Percentiles rank a stretch among this genome's conserved stretches.
phyloP scores from a whole-genome alignment of 371 early-diverging fungal genomes.

The Rhizopus microsporus region DNA sequence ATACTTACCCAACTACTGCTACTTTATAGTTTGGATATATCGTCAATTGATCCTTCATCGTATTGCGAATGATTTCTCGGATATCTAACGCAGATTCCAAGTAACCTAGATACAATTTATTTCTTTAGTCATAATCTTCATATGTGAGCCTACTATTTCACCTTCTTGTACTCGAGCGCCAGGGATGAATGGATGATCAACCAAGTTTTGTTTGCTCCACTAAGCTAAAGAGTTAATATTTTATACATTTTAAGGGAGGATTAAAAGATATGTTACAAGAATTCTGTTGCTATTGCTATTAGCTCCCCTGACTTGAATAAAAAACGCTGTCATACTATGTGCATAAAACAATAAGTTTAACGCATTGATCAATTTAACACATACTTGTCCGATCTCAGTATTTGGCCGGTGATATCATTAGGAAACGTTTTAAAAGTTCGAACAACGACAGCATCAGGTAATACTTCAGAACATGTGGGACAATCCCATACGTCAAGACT shows the following conservation, averaged over 20 bases:
- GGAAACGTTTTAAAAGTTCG: conserved; percentile 20
- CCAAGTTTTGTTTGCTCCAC: background rate
- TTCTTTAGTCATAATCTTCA: background rate
- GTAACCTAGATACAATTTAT: background rate
- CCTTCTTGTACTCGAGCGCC: conserved; percentile 16
- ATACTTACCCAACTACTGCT: conserved; percentile 13
- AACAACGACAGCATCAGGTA: conserved; percentile 22
- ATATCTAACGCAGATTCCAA: conserved; percentile 10
- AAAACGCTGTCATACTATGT: conserved; percentile 5
- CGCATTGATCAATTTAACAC: background rate
- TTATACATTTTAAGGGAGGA: background rate
- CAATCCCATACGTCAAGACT: conserved; percentile 29
- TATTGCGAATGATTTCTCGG: conserved; percentile 7
- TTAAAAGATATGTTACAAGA: conserved; percentile 1
- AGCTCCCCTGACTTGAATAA: conserved; percentile 13
- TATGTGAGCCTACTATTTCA: background rate
- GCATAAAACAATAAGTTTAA: background rate
- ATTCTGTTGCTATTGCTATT: conserved; percentile 7
- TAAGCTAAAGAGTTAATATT: background rate
- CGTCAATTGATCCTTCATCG: conserved; percentile 12
- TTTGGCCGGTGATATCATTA: conserved; percentile 14
- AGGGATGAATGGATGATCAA: conserved; percentile 14
- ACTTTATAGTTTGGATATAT: conserved; percentile 14
- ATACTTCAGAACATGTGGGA: conserved; percentile 8
- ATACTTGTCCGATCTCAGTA: conserved; percentile 19